Evolutionary conservation across 495 filamentous ascomycete genomes (phyloP).

Genomic region (Penicillium taxi): DNA sequence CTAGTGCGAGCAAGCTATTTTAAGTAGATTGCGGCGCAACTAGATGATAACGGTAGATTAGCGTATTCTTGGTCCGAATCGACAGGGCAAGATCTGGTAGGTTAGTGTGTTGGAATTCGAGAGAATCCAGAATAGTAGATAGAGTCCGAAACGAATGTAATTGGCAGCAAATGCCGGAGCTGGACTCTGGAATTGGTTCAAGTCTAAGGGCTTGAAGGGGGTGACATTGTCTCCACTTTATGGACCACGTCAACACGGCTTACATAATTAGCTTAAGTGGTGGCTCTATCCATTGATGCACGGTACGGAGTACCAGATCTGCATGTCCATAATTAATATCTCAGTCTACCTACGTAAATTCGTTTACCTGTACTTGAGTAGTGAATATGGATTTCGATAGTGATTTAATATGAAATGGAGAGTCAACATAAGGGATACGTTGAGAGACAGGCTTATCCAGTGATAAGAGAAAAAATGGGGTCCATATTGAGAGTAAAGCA

Average conservation of each 20-base stretch:
- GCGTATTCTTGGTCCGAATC: no score
- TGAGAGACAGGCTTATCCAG: slow-evolving; percentile 4
- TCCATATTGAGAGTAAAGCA: slow-evolving; percentile 6
- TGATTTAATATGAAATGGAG: neutral
- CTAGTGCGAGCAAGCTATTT: no score
- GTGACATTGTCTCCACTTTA: slow-evolving; percentile 1
- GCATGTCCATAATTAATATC: no score
- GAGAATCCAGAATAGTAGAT: neutral
- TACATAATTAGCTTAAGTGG: slow-evolving; percentile 8
- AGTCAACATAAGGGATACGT: slow-evolving; percentile 1
- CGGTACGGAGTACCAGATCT: neutral
- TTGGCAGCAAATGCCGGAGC: slow-evolving; percentile 47
- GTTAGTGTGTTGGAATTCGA: neutral
- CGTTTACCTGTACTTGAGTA: no score
- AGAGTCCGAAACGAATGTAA: slow-evolving; percentile 48
- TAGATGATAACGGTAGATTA: no score
- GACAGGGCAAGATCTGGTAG: no score
- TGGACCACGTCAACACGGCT: slow-evolving; percentile 15
- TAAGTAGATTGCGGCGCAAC: no score
- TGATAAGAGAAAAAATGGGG: neutral
- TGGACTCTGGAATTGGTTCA: slow-evolving; percentile 5
- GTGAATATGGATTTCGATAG: slow-evolving; percentile 2
- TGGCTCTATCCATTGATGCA: neutral
- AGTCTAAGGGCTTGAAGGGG: slow-evolving; percentile 1
- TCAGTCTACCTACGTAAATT: no score